Base-by-base conservation (phyloP, 371 early-diverging fungal genomes). In the Zancudomyces culisetae region DNA sequence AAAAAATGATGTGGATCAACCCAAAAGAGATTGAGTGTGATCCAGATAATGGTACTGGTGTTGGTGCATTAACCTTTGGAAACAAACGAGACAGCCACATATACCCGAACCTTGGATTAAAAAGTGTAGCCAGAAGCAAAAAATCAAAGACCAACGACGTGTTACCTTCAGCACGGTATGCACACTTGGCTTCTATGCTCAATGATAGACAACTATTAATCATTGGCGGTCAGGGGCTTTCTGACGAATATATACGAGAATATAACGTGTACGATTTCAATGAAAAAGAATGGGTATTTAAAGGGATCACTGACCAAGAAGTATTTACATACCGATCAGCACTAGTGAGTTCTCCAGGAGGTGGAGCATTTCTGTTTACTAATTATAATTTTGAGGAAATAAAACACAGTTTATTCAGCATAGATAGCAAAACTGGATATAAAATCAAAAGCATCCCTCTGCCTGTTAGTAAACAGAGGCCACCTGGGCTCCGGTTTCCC, bases 221-320 rank as follows among this genome's bases (percentile, higher is more conserved):
- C 0, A 68, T 87, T 29, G 87, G 87, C 51, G 87, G 87, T n/a
- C 87, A 87, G 62, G 85, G 85, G 47, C 67, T 83, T 54, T 71
- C 69, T 40, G 84, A 82, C 57, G 74, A 72, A 48, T 87, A 87
- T 60, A 66, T 85, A 15, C 78, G 76, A 42, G 83, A 87, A 55
- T 72, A 83, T 57, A 82, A 84, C 50, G 77, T 83, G 1, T 68
- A 82, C 15, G 79, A 87, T 60, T 61, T 85, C 43, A 71, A 73
- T 21, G 60, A 71, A 4, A 74, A 72, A 61, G 74, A 70, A 45
- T 87, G 83, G 83, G 74, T 78, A 28, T 63, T 67, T 35, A 76
- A 75, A 8, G 70, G 72, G 58, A 68, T 72, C 28, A 78, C 83
- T 45, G 78, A 78, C 24, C 76, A 79, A 49, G 81, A 80, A 54